These are phyloP conservation scores for Canavalia ensiformis DNA, from an alignment of 306 rosid genomes.

Conservation along the genomic window DNA sequence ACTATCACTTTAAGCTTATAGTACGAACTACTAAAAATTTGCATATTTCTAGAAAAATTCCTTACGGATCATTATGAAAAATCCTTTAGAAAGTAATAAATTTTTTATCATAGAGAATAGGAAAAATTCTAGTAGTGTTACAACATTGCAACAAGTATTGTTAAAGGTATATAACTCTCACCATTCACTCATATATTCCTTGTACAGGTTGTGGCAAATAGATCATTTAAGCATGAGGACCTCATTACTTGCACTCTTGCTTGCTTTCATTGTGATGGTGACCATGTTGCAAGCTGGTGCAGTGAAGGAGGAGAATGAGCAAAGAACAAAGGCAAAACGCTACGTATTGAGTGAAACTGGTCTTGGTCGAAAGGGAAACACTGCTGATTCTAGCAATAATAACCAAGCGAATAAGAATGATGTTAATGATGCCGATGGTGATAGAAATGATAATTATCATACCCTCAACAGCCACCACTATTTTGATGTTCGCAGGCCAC, in stretches of 20 bases:
- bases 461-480: constrained; percentile 7
- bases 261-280: not conserved
- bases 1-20: not conserved
- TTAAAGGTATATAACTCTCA: not conserved
- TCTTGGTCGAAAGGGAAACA: constrained; percentile 41
- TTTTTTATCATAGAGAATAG: too few species aligned
- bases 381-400: not conserved
- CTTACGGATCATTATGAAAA: too few species aligned
- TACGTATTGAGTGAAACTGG: not conserved
- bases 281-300: constrained; percentile 32
- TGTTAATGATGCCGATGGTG: not conserved
- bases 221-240: constrained; percentile 32
- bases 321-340: constrained; percentile 12
- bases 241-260: not conserved
- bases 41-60: too few species aligned
- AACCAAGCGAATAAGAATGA: not conserved
- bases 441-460: not conserved
- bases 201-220: constrained; percentile 27
- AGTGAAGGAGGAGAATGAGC: not conserved
- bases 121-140: too few species aligned
- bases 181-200: not conserved
- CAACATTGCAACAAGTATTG: not conserved
- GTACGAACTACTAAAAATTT: not conserved
- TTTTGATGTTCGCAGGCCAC: constrained; percentile 18
- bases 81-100: too few species aligned